Percentiles rank a stretch among this genome's conserved stretches.
These are phyloP conservation scores for Nicotiana tabacum DNA, from an alignment of 257 asterid genomes.

Conservation along the genomic window DNA sequence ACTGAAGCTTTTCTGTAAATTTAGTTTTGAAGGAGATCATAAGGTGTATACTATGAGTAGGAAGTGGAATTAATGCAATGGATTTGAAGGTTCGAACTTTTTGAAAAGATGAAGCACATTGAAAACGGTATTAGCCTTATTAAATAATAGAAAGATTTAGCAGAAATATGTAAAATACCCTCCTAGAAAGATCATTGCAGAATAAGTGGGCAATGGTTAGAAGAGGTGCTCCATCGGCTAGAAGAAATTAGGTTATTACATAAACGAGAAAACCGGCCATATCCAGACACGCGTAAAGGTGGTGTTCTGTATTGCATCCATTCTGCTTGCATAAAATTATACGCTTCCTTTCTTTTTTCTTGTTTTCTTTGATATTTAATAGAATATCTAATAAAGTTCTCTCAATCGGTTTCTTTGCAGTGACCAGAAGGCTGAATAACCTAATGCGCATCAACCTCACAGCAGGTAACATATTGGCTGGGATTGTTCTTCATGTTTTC, in stretches of 20 bases:
- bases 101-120: background rate
- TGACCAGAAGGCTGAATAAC: constrained; percentile 27
- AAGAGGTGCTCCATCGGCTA: background rate
- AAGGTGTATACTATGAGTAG: background rate
- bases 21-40: background rate
- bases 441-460: constrained; percentile 23
- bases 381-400: constrained; percentile 3
- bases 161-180: background rate
- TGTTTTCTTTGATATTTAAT: background rate
- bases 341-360: background rate
- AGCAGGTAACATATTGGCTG: constrained; percentile 31
- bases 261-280: background rate
- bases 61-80: background rate
- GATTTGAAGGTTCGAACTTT: background rate
- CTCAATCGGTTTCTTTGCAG: constrained; percentile 35
- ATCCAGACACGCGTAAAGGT: background rate
- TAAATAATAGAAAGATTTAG: background rate
- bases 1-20: background rate
- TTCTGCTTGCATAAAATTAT: background rate
- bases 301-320: background rate
- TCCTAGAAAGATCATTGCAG: background rate
- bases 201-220: background rate
- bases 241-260: background rate
- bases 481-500: background rate
- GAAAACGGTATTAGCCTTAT: background rate